Evolutionary conservation across 805 yeast species (phyloP).

Genomic region (Groenewaldozyma tartarivorans): DNA sequence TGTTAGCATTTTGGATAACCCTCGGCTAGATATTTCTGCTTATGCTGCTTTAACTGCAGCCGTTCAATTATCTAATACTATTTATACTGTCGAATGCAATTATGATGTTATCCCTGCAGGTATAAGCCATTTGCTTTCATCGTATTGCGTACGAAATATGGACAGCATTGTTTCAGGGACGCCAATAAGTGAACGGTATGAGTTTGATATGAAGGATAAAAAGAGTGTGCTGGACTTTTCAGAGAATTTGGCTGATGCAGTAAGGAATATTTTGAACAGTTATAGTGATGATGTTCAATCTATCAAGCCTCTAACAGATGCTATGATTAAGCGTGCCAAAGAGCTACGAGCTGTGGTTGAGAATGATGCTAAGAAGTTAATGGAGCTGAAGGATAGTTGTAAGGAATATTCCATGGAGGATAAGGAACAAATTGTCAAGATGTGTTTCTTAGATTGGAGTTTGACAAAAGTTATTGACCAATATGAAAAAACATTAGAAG

Average conservation of each 20-base stretch:
- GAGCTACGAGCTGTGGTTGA: slow-evolving; percentile 36
- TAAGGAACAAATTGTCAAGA: slow-evolving; percentile 62
- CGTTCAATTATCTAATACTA: slow-evolving; percentile 53
- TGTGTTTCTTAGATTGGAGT: slow-evolving; percentile 61
- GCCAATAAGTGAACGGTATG: slow-evolving; percentile 22
- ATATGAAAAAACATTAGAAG: slow-evolving; percentile 14
- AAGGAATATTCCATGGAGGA: slow-evolving; percentile 55
- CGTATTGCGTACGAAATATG: slow-evolving; percentile 74
- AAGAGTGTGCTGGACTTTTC: slow-evolving; percentile 27
- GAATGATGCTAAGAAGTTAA: slow-evolving; percentile 44
- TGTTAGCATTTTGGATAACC: slow-evolving; percentile 59
- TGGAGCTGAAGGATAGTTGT: slow-evolving; percentile 42
- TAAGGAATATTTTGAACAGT: slow-evolving; percentile 13
- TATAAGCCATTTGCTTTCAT: slow-evolving; percentile 62
- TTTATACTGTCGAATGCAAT: slow-evolving; percentile 63
- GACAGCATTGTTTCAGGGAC: slow-evolving; percentile 14
- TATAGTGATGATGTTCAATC: slow-evolving; percentile 10
- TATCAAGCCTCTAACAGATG: slow-evolving; percentile 17
- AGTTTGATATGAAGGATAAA: slow-evolving; percentile 27
- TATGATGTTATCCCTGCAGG: slow-evolving; percentile 49
- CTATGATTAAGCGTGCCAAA: slow-evolving; percentile 32
- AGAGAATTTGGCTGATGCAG: slow-evolving; percentile 17
- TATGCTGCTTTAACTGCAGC: slow-evolving; percentile 61
- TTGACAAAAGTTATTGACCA: slow-evolving; percentile 41
- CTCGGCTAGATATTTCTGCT: slow-evolving; percentile 45